These are phyloP conservation scores for Coccomyxa subellipsoidea DNA, from an alignment of 163 green algal species.

Conservation along the genomic window DNA sequence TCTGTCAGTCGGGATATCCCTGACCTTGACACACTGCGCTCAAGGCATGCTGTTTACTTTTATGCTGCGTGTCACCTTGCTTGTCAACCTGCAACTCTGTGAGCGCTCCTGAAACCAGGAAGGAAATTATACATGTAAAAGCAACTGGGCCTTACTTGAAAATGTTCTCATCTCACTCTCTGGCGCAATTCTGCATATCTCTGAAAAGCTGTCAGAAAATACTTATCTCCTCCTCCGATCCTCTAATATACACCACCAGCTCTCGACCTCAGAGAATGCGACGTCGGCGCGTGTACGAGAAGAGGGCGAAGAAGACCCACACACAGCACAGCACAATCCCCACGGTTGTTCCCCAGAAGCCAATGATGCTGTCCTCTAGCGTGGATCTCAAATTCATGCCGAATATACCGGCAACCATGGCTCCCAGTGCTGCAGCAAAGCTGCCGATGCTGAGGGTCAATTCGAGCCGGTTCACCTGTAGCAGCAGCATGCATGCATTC, in stretches of 20 bases:
- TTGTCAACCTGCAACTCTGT: too few relatives aligned
- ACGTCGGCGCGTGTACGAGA: constrained; percentile 73
- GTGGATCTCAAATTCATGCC: constrained; percentile 91
- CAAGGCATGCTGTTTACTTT: too few relatives aligned
- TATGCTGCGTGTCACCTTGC: too few relatives aligned
- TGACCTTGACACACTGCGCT: too few relatives aligned
- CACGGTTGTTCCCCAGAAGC: constrained; percentile 81
- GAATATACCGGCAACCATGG: constrained; percentile 80
- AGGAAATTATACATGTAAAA: too few relatives aligned
- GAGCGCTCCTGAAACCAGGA: too few relatives aligned
- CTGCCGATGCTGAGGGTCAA: constrained; percentile 90
- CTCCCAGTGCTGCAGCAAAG: constrained; percentile 91
- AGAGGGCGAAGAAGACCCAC: constrained; percentile 72
- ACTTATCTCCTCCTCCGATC: background rate
- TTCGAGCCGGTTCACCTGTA: constrained; percentile 94
- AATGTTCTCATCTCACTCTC: too few relatives aligned
- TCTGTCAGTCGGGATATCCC: too few relatives aligned
- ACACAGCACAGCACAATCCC: constrained; percentile 76
- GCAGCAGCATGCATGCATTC: constrained; percentile 15
- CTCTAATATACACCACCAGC: too few relatives aligned
- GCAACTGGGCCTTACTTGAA: too few relatives aligned
- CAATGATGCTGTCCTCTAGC: constrained; percentile 78
- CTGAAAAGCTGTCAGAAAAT: background rate
- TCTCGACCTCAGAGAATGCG: constrained; percentile 72
- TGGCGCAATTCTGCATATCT: too few relatives aligned